phyloP scores from a whole-genome alignment of 2,329 filamentous ascomycete species.

The Apiospora marii region DNA sequence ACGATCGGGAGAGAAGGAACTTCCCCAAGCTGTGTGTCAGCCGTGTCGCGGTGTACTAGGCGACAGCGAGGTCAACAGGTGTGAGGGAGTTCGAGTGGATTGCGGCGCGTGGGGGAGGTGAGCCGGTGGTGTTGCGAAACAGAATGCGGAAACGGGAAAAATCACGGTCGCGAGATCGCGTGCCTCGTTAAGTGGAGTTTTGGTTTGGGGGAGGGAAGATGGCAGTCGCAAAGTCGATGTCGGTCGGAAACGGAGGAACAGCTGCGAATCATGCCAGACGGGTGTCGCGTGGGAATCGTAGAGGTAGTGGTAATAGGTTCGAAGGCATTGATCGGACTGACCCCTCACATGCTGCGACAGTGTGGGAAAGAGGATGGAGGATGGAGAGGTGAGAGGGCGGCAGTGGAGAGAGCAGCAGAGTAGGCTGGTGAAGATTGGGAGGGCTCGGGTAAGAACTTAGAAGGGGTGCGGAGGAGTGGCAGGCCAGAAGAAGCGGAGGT shows the following conservation, averaged over 20 bases:
- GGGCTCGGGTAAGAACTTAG: not conserved
- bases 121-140: not conserved
- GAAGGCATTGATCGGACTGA: constrained; percentile 9
- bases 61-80: not conserved
- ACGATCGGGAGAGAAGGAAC: constrained; percentile 8
- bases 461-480: constrained; percentile 18
- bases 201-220: not conserved
- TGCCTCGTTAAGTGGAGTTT: constrained; percentile 17
- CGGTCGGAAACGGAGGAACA: not conserved
- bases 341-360: constrained; percentile 3
- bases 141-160: not conserved
- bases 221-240: constrained; percentile 15
- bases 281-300: not conserved
- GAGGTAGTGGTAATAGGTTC: not conserved
- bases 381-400: not conserved
- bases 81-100: constrained; percentile 3
- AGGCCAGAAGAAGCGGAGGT: constrained; percentile 5
- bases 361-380: not conserved
- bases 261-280: not conserved
- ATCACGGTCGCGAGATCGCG: constrained; percentile 20
- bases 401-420: not conserved
- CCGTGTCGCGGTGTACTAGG: not conserved
- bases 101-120: not conserved
- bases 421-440: constrained; percentile 2
- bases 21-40: not conserved